Evolutionary conservation across 1,284 basidiomycete genomes (phyloP), one percentile per base, ranked within the genome.

Genomic region (Irpex sp.): DNA sequence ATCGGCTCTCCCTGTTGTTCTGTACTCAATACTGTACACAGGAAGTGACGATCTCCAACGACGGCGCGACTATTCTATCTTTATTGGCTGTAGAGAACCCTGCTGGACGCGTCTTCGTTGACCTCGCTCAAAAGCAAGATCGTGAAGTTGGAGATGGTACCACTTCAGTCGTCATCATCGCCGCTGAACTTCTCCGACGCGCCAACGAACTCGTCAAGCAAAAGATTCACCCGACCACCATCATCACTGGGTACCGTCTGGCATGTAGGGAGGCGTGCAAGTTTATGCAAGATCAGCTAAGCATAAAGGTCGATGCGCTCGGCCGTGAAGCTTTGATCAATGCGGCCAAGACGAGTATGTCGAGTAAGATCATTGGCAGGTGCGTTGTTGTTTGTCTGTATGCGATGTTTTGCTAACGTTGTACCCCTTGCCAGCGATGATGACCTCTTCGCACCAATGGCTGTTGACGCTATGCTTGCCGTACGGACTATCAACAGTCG

Each of bases 41-140:
- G 92, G 97, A 99, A 83, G 96, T 99, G 53, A 99, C 97, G 47
- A 99, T 99, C 76, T 98, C 97, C 62, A 99, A 99, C 78, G 97
- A 99, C 79, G 97, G 97, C 58, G 97, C 97, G 26, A 99, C 97
- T 36, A 99, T 99, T 70, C 87, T 99, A 51, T 90, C 93, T 39
- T 84, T 99, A 21, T 82, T 98, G 54, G 89, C 94, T 51, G 95
- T 98, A 55, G 90, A 96, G 69, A 95, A 98, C 74, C 95, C 97
- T 51, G 95, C 97, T 5, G 95, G 94, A 37, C 89, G 94, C 66
- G 97, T 99, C 66, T 94, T 99, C 68, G 97, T 99, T 59, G 96
- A 98, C 77, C 89, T 99, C 53, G 96, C 97, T 1, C 95, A 98
- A 79, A 98, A 99, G 75, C 97, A 99, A 78, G 97, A 99, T 78